A percentile compares a stretch with the other conserved stretches of the same genome.
Evolutionary conservation across 148 eudicot genomes (phyloP).

Genomic region (Gaultheria prostrata): DNA sequence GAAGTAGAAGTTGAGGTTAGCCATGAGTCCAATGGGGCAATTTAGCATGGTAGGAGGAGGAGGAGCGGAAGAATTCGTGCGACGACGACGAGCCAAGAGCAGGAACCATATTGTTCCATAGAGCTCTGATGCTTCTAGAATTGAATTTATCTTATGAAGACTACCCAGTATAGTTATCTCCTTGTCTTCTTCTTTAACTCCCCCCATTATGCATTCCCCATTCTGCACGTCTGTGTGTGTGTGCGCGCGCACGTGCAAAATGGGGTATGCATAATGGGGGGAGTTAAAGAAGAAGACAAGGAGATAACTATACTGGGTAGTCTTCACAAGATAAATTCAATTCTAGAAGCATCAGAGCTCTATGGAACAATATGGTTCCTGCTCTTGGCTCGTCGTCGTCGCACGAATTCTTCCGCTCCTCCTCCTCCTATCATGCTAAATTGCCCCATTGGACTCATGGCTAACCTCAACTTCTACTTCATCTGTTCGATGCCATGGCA

Average conservation of each 20-base stretch:
- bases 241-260: background rate
- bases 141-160: background rate
- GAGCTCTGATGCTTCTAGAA: background rate
- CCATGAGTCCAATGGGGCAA: constrained; percentile 3
- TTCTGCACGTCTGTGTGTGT: background rate
- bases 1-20: background rate
- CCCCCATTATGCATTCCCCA: background rate
- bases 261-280: background rate
- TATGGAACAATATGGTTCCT: background rate
- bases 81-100: background rate
- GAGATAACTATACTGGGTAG: background rate
- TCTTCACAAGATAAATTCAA: background rate
- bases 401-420: background rate
- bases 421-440: background rate
- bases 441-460: constrained; percentile 3
- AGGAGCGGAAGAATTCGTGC: background rate
- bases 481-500: too few species aligned
- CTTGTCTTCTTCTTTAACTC: background rate
- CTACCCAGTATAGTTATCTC: background rate
- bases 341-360: background rate
- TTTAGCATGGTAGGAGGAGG: background rate
- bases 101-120: background rate
- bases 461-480: background rate
- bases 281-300: background rate
- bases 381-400: background rate